phyloP scores from a whole-genome alignment of 345 rosid genomes.

The Populus simonii region DNA sequence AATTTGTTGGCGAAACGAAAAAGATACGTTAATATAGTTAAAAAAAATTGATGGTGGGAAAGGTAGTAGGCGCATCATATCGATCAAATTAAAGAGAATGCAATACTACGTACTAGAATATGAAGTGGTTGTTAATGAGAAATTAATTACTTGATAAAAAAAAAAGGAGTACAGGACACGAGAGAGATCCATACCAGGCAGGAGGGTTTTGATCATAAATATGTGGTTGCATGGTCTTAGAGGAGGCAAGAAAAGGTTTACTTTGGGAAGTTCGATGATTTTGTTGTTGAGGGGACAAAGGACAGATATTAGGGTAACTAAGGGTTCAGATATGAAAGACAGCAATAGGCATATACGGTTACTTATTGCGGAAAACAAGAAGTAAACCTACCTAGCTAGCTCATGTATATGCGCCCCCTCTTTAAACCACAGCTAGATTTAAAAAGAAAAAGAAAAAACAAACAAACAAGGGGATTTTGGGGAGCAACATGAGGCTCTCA shows the following conservation, averaged over 20 bases:
- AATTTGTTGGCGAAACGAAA: too few relatives aligned
- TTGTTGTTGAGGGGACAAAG: slow-evolving; percentile 66
- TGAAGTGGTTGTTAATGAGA: too few relatives aligned
- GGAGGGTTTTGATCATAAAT: slow-evolving; percentile 1
- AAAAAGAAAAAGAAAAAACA: slow-evolving; percentile 1
- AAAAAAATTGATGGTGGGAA: too few relatives aligned
- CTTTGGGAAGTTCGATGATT: slow-evolving; percentile 50
- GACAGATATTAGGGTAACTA: slow-evolving; percentile 53
- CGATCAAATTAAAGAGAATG: too few relatives aligned
- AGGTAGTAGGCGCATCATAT: too few relatives aligned
- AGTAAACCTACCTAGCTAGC: neutral
- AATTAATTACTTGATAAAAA: neutral
- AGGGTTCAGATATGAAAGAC: slow-evolving; percentile 36
- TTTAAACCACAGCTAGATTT: neutral
- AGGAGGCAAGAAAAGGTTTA: slow-evolving; percentile 47
- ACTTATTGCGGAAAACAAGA: slow-evolving; percentile 39
- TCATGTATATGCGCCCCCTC: slow-evolving; percentile 17
- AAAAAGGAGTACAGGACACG: slow-evolving; percentile 33
- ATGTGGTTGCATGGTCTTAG: slow-evolving; percentile 8
- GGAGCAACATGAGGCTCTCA: slow-evolving; percentile 20
- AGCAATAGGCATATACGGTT: slow-evolving; percentile 33
- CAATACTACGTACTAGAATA: too few relatives aligned
- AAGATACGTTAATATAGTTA: too few relatives aligned
- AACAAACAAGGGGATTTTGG: slow-evolving; percentile 40
- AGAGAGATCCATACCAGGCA: slow-evolving; percentile 32